These are phyloP conservation scores for Brassica cretica DNA, from an alignment of 345 rosid genomes.

Conservation along the genomic window DNA sequence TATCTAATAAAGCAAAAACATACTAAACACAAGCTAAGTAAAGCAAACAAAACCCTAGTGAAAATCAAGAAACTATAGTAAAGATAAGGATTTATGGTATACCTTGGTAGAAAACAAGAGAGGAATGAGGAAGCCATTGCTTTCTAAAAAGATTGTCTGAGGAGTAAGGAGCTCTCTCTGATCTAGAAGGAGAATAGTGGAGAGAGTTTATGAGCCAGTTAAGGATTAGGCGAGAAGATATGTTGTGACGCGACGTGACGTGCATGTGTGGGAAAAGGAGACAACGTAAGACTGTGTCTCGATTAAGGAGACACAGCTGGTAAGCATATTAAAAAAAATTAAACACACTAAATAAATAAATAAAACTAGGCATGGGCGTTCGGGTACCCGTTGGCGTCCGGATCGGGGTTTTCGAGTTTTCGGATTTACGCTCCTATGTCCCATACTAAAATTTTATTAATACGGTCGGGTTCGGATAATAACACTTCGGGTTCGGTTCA, in stretches of 20 bases:
- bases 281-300: background rate
- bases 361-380: too few relatives aligned
- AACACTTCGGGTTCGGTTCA: too few relatives aligned
- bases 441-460: too few relatives aligned
- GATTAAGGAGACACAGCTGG: background rate
- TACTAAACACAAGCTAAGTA: background rate
- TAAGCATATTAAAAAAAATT: background rate
- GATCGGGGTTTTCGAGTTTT: too few relatives aligned
- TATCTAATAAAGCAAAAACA: too few relatives aligned
- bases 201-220: background rate
- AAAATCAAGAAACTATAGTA: background rate
- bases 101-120: conserved; percentile 66
- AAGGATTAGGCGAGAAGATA: background rate
- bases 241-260: background rate
- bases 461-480: too few relatives aligned
- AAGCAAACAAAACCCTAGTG: background rate
- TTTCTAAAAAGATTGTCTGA: conserved; percentile 5
- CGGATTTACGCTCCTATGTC: too few relatives aligned
- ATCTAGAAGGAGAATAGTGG: conserved; percentile 32
- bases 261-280: background rate
- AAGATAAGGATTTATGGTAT: background rate
- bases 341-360: background rate
- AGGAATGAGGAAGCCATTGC: conserved; percentile 67
- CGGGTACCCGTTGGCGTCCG: too few relatives aligned
- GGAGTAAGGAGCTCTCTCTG: conserved; percentile 32